Evolutionary conservation across 495 filamentous ascomycete species (phyloP).

Genomic region (Monascus purpureus): DNA sequence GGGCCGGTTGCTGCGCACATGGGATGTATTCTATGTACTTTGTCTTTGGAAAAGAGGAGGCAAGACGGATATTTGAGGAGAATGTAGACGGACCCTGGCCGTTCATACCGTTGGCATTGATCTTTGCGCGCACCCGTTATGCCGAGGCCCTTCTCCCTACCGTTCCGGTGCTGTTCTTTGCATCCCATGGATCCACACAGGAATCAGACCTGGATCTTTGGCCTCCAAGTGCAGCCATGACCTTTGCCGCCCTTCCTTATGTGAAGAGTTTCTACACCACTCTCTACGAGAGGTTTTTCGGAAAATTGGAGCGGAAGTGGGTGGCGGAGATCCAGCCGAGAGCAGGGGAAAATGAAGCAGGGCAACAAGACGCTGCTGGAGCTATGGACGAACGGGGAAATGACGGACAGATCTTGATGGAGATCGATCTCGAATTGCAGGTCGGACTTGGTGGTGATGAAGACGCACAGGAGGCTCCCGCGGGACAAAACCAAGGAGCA

Average conservation of each 20-base stretch:
- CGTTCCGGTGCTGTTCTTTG: conserved; percentile 49
- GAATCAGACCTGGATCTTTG: conserved; percentile 39
- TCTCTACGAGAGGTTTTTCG: conserved; percentile 52
- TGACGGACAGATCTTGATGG: conserved; percentile 30
- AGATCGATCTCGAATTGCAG: conserved; percentile 29
- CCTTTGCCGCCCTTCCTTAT: conserved; percentile 52
- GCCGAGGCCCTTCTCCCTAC: conserved; percentile 47
- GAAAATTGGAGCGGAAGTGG: conserved; percentile 48
- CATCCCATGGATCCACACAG: conserved; percentile 28
- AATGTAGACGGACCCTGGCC: conserved; percentile 31
- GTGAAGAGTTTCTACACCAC: conserved; percentile 51
- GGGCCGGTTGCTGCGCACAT: conserved; percentile 42
- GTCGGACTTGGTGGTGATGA: conserved; percentile 28
- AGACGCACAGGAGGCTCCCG: conserved; percentile 8
- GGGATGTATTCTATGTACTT: conserved; percentile 46
- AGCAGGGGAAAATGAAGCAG: conserved; percentile 33
- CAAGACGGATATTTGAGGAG: conserved; percentile 31
- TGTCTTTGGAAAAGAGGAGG: conserved; percentile 50
- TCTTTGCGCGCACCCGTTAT: conserved; percentile 44
- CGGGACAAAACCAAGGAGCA: conserved; percentile 13
- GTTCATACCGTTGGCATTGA: conserved; percentile 45
- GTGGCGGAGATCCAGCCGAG: conserved; percentile 51
- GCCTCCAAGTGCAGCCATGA: conserved; percentile 65
- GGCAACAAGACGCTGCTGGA: conserved; percentile 25
- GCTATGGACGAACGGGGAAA: conserved; percentile 25